Percentiles rank a stretch among this genome's conserved stretches.
phyloP scores from a whole-genome alignment of 768 basidiomycete species.

The Cantharellus anzutake region DNA sequence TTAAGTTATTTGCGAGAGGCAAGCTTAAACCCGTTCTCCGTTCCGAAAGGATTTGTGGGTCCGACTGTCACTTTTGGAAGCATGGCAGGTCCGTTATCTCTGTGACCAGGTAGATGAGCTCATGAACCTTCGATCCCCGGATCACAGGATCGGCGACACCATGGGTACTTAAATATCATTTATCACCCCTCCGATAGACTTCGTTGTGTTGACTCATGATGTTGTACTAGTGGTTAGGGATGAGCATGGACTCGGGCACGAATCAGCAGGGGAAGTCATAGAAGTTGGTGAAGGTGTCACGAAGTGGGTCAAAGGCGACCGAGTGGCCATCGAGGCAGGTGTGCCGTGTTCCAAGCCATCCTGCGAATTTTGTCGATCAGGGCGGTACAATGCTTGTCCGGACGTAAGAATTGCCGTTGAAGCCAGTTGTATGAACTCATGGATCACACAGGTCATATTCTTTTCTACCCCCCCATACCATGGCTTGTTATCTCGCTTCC shows the following conservation, averaged over 20 bases:
- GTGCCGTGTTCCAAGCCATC: slow-evolving; percentile 14
- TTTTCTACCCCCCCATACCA: slow-evolving; percentile 24
- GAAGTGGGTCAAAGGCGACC: slow-evolving; percentile 18
- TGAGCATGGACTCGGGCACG: slow-evolving; percentile 18
- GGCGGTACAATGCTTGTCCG: slow-evolving; percentile 23
- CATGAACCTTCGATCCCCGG: neutral
- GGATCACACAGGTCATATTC: slow-evolving; percentile 16
- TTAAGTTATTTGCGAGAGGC: too few relatives aligned
- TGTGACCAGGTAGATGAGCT: neutral
- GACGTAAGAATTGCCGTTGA: neutral
- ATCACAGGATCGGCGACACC: neutral
- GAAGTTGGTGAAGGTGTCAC: slow-evolving; percentile 19
- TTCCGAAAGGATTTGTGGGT: slow-evolving; percentile 8
- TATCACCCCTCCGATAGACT: neutral
- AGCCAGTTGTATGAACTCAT: neutral
- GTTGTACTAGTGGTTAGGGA: slow-evolving; percentile 15
- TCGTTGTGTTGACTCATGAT: neutral
- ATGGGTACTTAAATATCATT: neutral
- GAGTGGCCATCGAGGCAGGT: slow-evolving; percentile 19
- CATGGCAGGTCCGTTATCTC: slow-evolving; percentile 13
- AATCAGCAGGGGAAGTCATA: slow-evolving; percentile 19
- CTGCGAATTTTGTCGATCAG: slow-evolving; percentile 20
- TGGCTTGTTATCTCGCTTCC: slow-evolving; percentile 18
- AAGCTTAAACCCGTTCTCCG: neutral
- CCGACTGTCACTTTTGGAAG: slow-evolving; percentile 21